These are phyloP conservation scores for Dionaea muscipula DNA, from an alignment of 179 eudicot genomes.

Conservation along the genomic window DNA sequence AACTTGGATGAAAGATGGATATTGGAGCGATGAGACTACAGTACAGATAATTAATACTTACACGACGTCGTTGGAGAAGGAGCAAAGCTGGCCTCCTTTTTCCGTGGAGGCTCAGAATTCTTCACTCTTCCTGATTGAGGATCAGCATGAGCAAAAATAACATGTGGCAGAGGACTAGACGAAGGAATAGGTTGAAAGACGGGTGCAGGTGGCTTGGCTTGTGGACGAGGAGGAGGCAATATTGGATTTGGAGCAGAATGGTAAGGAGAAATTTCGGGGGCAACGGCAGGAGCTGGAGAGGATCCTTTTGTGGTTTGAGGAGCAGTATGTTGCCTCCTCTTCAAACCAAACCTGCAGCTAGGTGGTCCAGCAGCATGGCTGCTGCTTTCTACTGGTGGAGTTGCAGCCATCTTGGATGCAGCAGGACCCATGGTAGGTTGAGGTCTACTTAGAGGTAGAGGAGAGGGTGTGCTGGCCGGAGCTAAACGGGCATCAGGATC, in stretches of 20 bases:
- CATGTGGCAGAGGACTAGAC: slow-evolving; percentile 57
- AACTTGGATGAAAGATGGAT: not conserved
- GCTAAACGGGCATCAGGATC: slow-evolving; percentile 19
- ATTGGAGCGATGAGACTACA: not conserved
- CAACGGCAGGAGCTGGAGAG: slow-evolving; percentile 26
- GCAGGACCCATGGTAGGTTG: slow-evolving; percentile 20
- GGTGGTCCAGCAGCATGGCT: slow-evolving; percentile 45
- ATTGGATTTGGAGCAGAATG: slow-evolving; percentile 25
- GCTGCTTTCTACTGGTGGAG: slow-evolving; percentile 31
- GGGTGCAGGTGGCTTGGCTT: slow-evolving; percentile 32
- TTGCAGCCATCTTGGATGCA: slow-evolving; percentile 20
- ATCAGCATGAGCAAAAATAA: slow-evolving; percentile 36
- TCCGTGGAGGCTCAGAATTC: slow-evolving; percentile 47
- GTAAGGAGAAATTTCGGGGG: slow-evolving; percentile 35
- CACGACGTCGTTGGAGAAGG: slow-evolving; percentile 55
- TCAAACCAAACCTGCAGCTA: slow-evolving; percentile 40
- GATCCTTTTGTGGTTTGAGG: slow-evolving; percentile 25
- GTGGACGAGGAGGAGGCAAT: slow-evolving; percentile 35
- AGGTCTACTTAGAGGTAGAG: slow-evolving; percentile 30
- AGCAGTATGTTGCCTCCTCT: slow-evolving; percentile 27
- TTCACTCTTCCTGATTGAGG: slow-evolving; percentile 39
- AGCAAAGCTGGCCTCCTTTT: slow-evolving; percentile 33
- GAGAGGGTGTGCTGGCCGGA: slow-evolving; percentile 47
- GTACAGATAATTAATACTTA: slow-evolving; percentile 29
- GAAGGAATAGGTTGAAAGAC: slow-evolving; percentile 29